These are phyloP conservation scores for Condylostoma magnum DNA, from an alignment of 169 alveolate species.

Conservation along the genomic window DNA sequence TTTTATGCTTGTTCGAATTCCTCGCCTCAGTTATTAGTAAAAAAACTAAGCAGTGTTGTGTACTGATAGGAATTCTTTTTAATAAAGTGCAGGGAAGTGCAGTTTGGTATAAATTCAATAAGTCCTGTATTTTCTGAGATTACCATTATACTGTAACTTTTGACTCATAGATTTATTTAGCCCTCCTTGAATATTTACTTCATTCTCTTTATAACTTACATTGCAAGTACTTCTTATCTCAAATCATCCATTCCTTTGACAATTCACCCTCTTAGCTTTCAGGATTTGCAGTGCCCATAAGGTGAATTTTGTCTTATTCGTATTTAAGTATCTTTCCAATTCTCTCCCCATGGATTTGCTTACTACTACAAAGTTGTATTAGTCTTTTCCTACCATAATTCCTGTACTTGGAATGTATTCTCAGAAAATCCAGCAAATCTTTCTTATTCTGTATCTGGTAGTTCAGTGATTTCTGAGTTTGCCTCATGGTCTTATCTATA, in stretches of 20 bases:
- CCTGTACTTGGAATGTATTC: neutral
- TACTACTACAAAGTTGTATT: too few species aligned
- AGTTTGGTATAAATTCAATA: slow-evolving; percentile 85
- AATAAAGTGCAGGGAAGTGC: slow-evolving; percentile 83
- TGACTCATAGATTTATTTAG: neutral
- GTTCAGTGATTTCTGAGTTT: neutral
- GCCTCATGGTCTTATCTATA: neutral
- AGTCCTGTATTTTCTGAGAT: slow-evolving; percentile 85
- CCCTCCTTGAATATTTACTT: slow-evolving; percentile 56
- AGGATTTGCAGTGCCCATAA: slow-evolving; percentile 5
- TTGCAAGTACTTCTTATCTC: slow-evolving; percentile 83
- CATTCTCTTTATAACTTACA: slow-evolving; percentile 74
- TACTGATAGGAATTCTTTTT: slow-evolving; percentile 46
- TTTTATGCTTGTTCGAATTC: slow-evolving; percentile 80
- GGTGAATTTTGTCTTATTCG: neutral
- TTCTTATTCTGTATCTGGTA: neutral
- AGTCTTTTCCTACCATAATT: neutral
- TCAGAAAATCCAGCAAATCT: slow-evolving; percentile 10
- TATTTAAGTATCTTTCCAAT: neutral
- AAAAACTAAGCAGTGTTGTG: slow-evolving; percentile 7
- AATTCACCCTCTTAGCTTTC: slow-evolving; percentile 31
- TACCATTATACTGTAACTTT: slow-evolving; percentile 60
- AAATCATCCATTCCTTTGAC: slow-evolving; percentile 85
- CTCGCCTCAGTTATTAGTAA: neutral
- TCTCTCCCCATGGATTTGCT: slow-evolving; percentile 14